These are phyloP conservation scores for Metschnikowia santaceciliae DNA, from an alignment of 805 yeast species.

Conservation along the genomic window DNA sequence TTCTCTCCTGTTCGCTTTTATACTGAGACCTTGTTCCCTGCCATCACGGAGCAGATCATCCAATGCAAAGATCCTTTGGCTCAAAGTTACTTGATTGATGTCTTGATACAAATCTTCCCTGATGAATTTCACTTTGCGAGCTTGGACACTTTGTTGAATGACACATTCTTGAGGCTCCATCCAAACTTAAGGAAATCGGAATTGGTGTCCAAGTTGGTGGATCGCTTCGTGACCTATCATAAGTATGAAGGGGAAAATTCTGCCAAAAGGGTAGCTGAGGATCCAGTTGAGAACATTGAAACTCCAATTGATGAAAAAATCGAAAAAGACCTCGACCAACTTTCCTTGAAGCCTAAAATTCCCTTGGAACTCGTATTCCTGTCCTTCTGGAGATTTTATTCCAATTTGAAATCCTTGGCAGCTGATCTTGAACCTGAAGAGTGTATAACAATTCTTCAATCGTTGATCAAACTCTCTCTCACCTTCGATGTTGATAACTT, in stretches of 20 bases:
- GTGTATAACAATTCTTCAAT: conserved; percentile 57
- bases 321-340: not conserved
- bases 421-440: conserved; percentile 69
- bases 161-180: conserved; percentile 60
- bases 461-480: conserved; percentile 61
- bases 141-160: conserved; percentile 55
- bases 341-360: not conserved
- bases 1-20: conserved; percentile 31
- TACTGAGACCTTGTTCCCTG: conserved; percentile 63
- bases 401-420: conserved; percentile 49
- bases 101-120: conserved; percentile 90
- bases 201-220: conserved; percentile 66
- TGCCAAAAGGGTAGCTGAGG: not conserved
- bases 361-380: conserved; percentile 45
- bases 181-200: conserved; percentile 67
- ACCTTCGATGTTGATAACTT: conserved; percentile 61
- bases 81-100: conserved; percentile 88
- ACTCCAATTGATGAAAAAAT: not conserved
- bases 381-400: conserved; percentile 63
- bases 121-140: conserved; percentile 84
- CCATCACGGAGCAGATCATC: conserved; percentile 80
- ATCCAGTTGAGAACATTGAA: not conserved
- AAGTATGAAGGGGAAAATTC: conserved; percentile 21
- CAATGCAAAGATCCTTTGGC: conserved; percentile 92
- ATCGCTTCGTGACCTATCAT: conserved; percentile 57